A percentile compares a stretch with the other conserved stretches of the same genome.
Evolutionary conservation across 2,329 filamentous ascomycete species (phyloP).

Genomic region (Colletotrichum sp.): DNA sequence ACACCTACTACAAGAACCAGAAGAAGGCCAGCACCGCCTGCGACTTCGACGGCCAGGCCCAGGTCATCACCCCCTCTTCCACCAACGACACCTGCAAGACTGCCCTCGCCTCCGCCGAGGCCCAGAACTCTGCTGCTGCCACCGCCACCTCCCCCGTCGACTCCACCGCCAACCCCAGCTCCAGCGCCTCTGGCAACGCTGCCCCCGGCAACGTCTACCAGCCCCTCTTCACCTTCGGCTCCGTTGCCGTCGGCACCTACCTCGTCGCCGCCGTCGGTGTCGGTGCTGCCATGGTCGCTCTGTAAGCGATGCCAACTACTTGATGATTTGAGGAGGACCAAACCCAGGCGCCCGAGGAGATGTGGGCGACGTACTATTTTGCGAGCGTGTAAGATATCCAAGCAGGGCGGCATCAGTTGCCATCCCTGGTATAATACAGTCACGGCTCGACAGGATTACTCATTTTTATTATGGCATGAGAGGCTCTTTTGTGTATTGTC

Average conservation of each 20-base stretch:
- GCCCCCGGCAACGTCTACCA: slow-evolving; percentile 39
- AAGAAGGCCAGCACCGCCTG: slow-evolving; percentile 65
- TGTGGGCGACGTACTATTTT: neutral
- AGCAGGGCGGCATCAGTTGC: neutral
- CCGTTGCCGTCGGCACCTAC: slow-evolving; percentile 55
- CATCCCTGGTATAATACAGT: slow-evolving; percentile 15
- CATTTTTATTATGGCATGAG: slow-evolving; percentile 7
- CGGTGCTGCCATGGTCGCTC: slow-evolving; percentile 58
- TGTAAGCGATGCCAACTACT: slow-evolving; percentile 44
- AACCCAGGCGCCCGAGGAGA: neutral
- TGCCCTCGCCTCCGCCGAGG: slow-evolving; percentile 68
- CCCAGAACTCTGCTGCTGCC: slow-evolving; percentile 51
- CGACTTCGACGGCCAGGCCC: slow-evolving; percentile 73
- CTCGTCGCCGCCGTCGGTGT: slow-evolving; percentile 55
- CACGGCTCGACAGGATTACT: slow-evolving; percentile 10
- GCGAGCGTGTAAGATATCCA: slow-evolving; percentile 20
- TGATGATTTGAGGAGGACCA: slow-evolving; percentile 8
- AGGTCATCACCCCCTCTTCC: slow-evolving; percentile 52
- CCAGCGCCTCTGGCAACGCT: slow-evolving; percentile 14
- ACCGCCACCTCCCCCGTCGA: slow-evolving; percentile 48
- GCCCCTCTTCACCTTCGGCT: slow-evolving; percentile 49
- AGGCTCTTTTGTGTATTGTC: slow-evolving; percentile 13
- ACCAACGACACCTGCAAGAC: slow-evolving; percentile 59
- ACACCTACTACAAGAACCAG: slow-evolving; percentile 72
- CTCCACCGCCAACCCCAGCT: slow-evolving; percentile 29